phyloP scores from a whole-genome alignment of 2,329 filamentous ascomycete species.

The Fusarium equiseti region DNA sequence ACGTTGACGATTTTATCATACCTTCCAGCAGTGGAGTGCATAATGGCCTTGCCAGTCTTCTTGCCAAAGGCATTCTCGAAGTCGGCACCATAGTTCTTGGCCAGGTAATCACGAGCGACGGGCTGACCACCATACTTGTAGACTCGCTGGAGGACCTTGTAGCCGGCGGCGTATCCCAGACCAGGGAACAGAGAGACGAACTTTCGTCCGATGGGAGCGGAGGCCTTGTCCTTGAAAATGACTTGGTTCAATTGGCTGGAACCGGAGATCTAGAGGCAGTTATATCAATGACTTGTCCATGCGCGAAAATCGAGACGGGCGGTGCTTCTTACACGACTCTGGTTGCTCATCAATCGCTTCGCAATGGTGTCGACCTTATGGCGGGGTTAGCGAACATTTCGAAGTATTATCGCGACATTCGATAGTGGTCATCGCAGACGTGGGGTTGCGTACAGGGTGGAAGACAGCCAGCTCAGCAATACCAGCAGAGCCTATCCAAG shows the following conservation, averaged over 20 bases:
- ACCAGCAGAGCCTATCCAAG: constrained; percentile 81
- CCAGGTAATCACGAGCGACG: constrained; percentile 90
- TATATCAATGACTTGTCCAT: constrained; percentile 32
- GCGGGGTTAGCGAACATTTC: constrained; percentile 37
- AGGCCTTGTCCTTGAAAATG: constrained; percentile 91
- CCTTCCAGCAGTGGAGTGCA: constrained; percentile 97
- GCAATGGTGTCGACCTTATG: constrained; percentile 93
- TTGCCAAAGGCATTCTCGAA: constrained; percentile 94
- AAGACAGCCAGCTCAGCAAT: constrained; percentile 94
- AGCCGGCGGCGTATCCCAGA: constrained; percentile 95
- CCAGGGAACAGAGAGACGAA: constrained; percentile 97
- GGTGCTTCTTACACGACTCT: constrained; percentile 72
- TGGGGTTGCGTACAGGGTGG: constrained; percentile 75
- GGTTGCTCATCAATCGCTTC: constrained; percentile 99
- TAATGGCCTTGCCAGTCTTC: constrained; percentile 97
- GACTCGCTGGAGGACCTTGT: constrained; percentile 96
- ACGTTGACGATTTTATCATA: constrained; percentile 52
- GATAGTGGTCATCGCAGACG: constrained; percentile 18
- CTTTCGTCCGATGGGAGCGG: constrained; percentile 76
- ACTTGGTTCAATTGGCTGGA: constrained; percentile 81
- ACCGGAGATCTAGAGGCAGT: constrained; percentile 48
- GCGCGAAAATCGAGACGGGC: constrained; percentile 32
- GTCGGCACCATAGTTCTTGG: constrained; percentile 79
- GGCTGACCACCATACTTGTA: constrained; percentile 99
- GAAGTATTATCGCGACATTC: constrained; percentile 6